Evolutionary conservation across 805 yeast species (phyloP).

Genomic region (Dipodascopsis tothii): DNA sequence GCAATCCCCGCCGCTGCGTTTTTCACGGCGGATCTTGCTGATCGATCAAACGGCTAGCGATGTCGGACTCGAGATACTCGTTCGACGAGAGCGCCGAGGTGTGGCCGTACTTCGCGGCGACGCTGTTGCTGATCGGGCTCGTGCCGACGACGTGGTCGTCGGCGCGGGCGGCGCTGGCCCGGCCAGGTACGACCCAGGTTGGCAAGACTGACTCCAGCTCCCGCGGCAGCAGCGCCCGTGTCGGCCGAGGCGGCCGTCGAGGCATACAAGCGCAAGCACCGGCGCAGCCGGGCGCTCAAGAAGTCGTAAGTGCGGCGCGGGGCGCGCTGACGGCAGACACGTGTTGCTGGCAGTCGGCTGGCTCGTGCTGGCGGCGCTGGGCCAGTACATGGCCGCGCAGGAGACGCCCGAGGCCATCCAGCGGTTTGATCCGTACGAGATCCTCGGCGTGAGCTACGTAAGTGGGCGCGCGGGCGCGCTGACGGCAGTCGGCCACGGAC

Average conservation of each 20-base stretch:
- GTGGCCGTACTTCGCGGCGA: constrained; percentile 85
- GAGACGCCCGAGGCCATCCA: constrained; percentile 28
- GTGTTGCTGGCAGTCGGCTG: constrained; percentile 48
- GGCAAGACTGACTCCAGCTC: too few species aligned
- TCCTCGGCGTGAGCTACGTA: constrained; percentile 58
- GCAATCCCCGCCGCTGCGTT: too few species aligned
- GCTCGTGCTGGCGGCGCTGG: constrained; percentile 41
- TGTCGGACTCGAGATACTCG: constrained; percentile 54
- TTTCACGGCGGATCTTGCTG: too few species aligned
- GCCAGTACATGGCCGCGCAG: constrained; percentile 33
- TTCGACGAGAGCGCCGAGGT: constrained; percentile 87
- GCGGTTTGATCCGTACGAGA: constrained; percentile 82
- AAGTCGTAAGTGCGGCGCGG: constrained; percentile 25
- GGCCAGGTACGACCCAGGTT: too few species aligned
- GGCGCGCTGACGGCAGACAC: constrained; percentile 22
- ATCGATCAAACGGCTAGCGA: too few species aligned
- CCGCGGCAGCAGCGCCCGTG: too few species aligned
- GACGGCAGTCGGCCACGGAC: constrained; percentile 49
- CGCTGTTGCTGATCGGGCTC: constrained; percentile 58
- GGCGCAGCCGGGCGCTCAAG: constrained; percentile 26
- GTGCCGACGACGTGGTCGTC: constrained; percentile 48
- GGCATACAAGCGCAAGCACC: constrained; percentile 17
- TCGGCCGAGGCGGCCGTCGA: background rate
- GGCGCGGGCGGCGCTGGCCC: too few species aligned
- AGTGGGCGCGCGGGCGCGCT: background rate